These are phyloP conservation scores for Colletotrichum kahawae DNA, from an alignment of 2,329 filamentous ascomycete genomes.

Conservation along the genomic window DNA sequence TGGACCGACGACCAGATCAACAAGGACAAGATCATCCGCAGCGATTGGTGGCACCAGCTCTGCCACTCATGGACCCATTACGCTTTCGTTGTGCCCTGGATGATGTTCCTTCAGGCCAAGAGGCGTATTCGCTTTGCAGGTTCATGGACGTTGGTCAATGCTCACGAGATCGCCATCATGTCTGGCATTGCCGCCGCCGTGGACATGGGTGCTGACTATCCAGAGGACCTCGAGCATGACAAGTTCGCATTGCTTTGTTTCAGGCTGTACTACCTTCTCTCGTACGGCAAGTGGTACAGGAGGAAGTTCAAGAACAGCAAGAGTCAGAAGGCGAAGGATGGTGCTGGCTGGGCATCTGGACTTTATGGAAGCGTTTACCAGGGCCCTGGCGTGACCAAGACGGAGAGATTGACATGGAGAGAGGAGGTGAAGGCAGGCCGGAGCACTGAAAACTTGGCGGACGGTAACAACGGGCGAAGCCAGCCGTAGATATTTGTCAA, in stretches of 20 bases:
- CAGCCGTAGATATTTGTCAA: slow-evolving; percentile 27
- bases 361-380: slow-evolving; percentile 64
- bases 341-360: slow-evolving; percentile 61
- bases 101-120: slow-evolving; percentile 69
- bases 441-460: slow-evolving; percentile 39
- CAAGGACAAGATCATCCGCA: slow-evolving; percentile 57
- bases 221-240: slow-evolving; percentile 66
- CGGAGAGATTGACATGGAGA: slow-evolving; percentile 58
- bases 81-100: slow-evolving; percentile 65
- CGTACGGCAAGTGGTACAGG: slow-evolving; percentile 67
- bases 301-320: slow-evolving; percentile 32
- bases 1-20: slow-evolving; percentile 61
- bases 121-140: slow-evolving; percentile 65
- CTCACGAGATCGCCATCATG: slow-evolving; percentile 71
- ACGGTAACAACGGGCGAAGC: slow-evolving; percentile 36
- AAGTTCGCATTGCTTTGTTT: slow-evolving; percentile 65
- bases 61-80: slow-evolving; percentile 66
- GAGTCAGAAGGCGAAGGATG: slow-evolving; percentile 47
- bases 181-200: slow-evolving; percentile 72
- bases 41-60: slow-evolving; percentile 68
- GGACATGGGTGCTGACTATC: slow-evolving; percentile 69
- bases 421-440: slow-evolving; percentile 40
- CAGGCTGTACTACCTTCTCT: slow-evolving; percentile 64
- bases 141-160: slow-evolving; percentile 70
- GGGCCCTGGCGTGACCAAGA: slow-evolving; percentile 59